These are phyloP conservation scores for Termitomyces sp. DNA, from an alignment of 768 basidiomycete species.

Conservation along the genomic window DNA sequence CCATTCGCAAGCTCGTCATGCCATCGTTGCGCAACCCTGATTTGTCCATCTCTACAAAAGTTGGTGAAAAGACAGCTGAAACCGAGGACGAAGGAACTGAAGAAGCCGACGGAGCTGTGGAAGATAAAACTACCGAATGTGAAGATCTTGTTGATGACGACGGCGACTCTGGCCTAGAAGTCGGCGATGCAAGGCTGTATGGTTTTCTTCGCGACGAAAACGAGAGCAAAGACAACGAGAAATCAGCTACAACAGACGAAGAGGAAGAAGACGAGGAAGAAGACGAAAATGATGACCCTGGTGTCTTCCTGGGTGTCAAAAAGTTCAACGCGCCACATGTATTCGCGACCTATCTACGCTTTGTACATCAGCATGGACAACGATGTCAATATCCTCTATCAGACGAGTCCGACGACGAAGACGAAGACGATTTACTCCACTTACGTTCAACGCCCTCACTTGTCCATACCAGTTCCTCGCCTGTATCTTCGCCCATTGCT, in stretches of 20 bases:
- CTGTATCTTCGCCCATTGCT: conserved; percentile 6
- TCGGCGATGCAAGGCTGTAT: conserved; percentile 13
- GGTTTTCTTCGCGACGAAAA: conserved; percentile 10
- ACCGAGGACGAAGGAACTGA: conserved; percentile 6
- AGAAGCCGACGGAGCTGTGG: conserved; percentile 1
- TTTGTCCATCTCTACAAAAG: background rate
- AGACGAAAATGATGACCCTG: conserved; percentile 18
- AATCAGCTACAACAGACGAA: conserved; percentile 6
- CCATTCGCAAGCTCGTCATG: conserved; percentile 10
- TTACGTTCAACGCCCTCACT: conserved; percentile 8
- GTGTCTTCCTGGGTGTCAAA: conserved; percentile 1
- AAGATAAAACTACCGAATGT: conserved; percentile 6
- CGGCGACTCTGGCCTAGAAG: conserved; percentile 17
- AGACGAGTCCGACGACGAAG: conserved; percentile 7
- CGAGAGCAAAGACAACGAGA: conserved; percentile 14
- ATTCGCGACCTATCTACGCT: conserved; percentile 16
- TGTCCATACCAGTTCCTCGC: conserved; percentile 6
- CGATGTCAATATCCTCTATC: conserved; percentile 12
- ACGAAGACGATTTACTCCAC: background rate
- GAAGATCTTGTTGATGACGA: conserved; percentile 14
- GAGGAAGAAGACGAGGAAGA: conserved; percentile 16
- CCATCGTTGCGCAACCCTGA: background rate
- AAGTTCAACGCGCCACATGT: conserved; percentile 14
- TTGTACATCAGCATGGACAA: conserved; percentile 10
- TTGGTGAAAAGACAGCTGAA: background rate